These are phyloP conservation scores for Pythium brachiatum DNA, from an alignment of 352 stramenopile genomes.

Conservation along the genomic window DNA sequence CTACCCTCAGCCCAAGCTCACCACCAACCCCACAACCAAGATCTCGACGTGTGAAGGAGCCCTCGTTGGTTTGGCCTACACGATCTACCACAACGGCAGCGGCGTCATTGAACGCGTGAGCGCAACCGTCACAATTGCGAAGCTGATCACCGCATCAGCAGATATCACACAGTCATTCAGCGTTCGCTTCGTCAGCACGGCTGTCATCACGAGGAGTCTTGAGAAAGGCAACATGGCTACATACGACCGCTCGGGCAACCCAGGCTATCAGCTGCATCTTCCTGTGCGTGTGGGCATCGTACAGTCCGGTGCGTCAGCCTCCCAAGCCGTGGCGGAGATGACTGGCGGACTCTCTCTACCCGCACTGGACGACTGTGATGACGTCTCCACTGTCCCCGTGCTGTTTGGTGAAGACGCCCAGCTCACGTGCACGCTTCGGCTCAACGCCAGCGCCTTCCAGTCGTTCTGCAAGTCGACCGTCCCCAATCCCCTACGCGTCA, in stretches of 20 bases:
- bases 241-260: slow-evolving; percentile 39
- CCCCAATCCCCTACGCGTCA: slow-evolving; percentile 24
- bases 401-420: slow-evolving; percentile 42
- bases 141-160: slow-evolving; percentile 4
- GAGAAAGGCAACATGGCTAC: slow-evolving; percentile 34
- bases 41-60: slow-evolving; percentile 24
- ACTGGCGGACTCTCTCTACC: slow-evolving; percentile 27
- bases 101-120: slow-evolving; percentile 27
- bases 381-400: slow-evolving; percentile 4
- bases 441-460: slow-evolving; percentile 30
- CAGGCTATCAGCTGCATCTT: slow-evolving; percentile 34
- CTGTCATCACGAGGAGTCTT: slow-evolving; percentile 25
- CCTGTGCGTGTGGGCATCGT: slow-evolving; percentile 36
- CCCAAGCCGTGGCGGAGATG: slow-evolving; percentile 34
- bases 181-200: slow-evolving; percentile 31
- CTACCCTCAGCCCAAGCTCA: slow-evolving; percentile 22
- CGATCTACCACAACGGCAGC: slow-evolving; percentile 31
- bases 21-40: not conserved
- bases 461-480: slow-evolving; percentile 27
- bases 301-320: slow-evolving; percentile 3
- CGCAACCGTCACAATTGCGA: slow-evolving; percentile 28
- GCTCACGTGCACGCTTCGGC: slow-evolving; percentile 30
- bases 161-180: slow-evolving; percentile 33
- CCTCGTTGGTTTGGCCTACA: slow-evolving; percentile 26
- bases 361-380: slow-evolving; percentile 29